Base-by-base conservation (phyloP, 345 rosid species). In the Lepidium aucheri region DNA sequence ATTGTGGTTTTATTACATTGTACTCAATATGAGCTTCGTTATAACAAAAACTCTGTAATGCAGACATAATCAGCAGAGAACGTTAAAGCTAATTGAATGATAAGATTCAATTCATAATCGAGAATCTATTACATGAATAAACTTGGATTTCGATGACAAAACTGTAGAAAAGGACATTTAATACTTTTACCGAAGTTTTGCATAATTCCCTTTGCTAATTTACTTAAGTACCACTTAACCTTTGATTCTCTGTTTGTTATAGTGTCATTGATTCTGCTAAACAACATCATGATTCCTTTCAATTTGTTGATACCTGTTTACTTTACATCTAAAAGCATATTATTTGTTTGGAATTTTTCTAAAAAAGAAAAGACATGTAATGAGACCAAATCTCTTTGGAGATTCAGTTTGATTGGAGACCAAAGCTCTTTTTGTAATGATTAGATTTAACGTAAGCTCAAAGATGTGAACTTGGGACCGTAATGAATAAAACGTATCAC, bases 381-480 rank as follows among this genome's bases (percentile, higher is more conserved):
- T 51, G 74, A 60, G 52, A 51, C 38, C 53, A 69, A 32, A 66
- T 18, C 41, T 40, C 69, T 33, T 54, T 65, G n/a, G 17, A 50
- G 39, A 63, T 63, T 50, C 39, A 28, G 18, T 28, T 41, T 65
- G 60, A 53, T 65, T 65, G 60, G 35, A 39, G 33, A 52, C 36
- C n/a, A 54, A 6, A 33, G n/a, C 30, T 62, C 12, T 13, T 20
- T 63, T 26, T 26, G 60, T 20, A 44, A 64, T 72, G 38, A 45
- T 72, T 56, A 18, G 59, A 71, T 63, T 12, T 63, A 53, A 70
- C 74, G 63, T 70, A 53, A 44, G 62, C 14, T 71, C 30, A 54
- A 57, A 45, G 69, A 36, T 63, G 52, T 63, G 69, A 55, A 63
- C 64, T 44, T 71, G 43, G 69, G 75, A 55, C 63, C 64, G 52